Conservation (phyloP, 2,329 filamentous ascomycete genomes). For the Aspergillus brunneoviolaceus region DNA sequence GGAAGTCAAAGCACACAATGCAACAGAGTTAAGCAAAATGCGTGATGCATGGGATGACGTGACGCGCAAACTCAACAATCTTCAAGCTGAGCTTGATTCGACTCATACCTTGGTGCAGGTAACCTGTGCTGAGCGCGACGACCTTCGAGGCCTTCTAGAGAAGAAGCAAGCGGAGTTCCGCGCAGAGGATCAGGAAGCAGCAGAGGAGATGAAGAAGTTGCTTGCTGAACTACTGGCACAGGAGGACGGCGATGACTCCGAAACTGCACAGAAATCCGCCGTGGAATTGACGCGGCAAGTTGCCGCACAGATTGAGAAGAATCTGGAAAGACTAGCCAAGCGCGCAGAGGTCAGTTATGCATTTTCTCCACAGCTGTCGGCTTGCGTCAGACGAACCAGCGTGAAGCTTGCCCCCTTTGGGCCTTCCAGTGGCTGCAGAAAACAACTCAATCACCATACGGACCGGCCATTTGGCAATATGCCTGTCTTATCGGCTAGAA, state of each 20-base stretch:
- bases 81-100: constrained; percentile 41
- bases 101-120: constrained; percentile 40
- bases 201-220: constrained; percentile 43
- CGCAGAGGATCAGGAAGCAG: constrained; percentile 41
- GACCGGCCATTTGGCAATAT: constrained; percentile 4
- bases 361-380: background rate
- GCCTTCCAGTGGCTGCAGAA: background rate
- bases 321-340: constrained; percentile 43
- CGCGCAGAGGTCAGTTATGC: constrained; percentile 43
- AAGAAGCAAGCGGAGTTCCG: constrained; percentile 40
- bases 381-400: background rate
- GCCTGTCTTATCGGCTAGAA: background rate
- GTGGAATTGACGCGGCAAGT: constrained; percentile 45
- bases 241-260: constrained; percentile 32
- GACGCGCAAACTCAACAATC: constrained; percentile 35
- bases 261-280: constrained; percentile 36
- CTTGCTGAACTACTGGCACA: constrained; percentile 41
- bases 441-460: background rate
- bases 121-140: constrained; percentile 40
- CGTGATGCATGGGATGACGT: constrained; percentile 37
- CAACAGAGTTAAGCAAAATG: constrained; percentile 34
- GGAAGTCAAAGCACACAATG: constrained; percentile 37
- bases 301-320: constrained; percentile 59
- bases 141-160: constrained; percentile 40
- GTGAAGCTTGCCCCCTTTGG: background rate